Base-by-base conservation (phyloP, 2,329 filamentous ascomycete species). In the Ophiostoma pallidulum region DNA sequence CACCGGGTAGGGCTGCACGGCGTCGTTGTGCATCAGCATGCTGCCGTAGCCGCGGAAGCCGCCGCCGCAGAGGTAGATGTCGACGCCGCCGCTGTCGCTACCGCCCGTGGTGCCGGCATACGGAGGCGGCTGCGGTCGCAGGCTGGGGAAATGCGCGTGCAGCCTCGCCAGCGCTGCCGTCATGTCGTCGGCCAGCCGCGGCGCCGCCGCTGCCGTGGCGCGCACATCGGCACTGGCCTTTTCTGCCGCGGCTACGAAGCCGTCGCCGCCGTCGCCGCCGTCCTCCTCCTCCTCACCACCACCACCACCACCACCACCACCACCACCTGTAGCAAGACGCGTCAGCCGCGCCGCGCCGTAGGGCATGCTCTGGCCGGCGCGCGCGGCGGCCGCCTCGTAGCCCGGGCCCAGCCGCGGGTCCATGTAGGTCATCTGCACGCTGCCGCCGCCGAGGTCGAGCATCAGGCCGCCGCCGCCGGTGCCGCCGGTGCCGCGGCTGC, bases 1-100 rank as follows among this genome's bases (percentile, higher is more conserved):
- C 22, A 95, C 84, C 0, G 90, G 90, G 61, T 94, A 96, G 0
- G 87, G 87, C 46, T 75, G 70, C 37, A 87, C 75, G 6, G 70
- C 65, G 57, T 91, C 85, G 55, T 78, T 75, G 60, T 84, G 81
- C 84, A 94, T 90, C 45, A 95, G 72, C 59, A 94, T 80, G 63
- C 87, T 94, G 7, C 89, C 90, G 72, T 94, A 95, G 14, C 90
- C 90, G 31, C 90, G 74, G 60, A 95, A 94, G 0, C 90, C 90
- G 20, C 90, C 90, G 37, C 90, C 90, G 53, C 86, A 94, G 49
- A 96, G 79, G 61, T 90, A 95, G 8, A 95, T 70, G 29, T 84
- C 78, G 49, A 89, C 71, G 4, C 75, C 31, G 1, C 19, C 22
- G 68, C 51, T 10, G 41, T 55, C 52, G 35, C 58, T 51, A 29